A percentile compares a stretch with the other conserved stretches of the same genome.
Conservation (phyloP, 805 yeast species). For the Sungouiella blattae region DNA sequence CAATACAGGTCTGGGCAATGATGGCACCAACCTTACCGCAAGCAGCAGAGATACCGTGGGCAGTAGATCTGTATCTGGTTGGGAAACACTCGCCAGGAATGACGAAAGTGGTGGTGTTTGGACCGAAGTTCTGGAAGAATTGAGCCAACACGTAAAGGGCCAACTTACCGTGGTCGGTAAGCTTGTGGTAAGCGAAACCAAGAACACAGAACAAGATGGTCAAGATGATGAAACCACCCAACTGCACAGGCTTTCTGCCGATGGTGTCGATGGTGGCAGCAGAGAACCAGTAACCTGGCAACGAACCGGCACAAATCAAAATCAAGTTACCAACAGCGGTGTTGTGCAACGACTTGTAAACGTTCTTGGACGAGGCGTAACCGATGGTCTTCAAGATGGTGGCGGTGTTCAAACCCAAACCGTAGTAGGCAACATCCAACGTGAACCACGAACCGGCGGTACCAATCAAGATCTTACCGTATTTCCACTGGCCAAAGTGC, state of each 20-base stretch:
- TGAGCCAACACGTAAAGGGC: conserved; percentile 78
- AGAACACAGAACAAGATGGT: conserved; percentile 72
- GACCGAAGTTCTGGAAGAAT: conserved; percentile 90
- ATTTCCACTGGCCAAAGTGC: conserved; percentile 85
- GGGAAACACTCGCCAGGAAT: conserved; percentile 92
- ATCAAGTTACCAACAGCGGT: conserved; percentile 90
- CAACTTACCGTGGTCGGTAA: conserved; percentile 62
- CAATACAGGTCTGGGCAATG: conserved; percentile 82
- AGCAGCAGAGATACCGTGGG: conserved; percentile 94
- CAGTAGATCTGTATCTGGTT: conserved; percentile 92
- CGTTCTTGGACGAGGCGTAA: conserved; percentile 67
- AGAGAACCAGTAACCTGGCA: conserved; percentile 90
- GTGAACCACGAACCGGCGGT: conserved; percentile 91
- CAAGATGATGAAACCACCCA: conserved; percentile 68
- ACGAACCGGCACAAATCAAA: conserved; percentile 89
- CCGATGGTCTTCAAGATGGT: conserved; percentile 79
- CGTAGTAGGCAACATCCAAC: conserved; percentile 88
- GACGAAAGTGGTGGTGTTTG: conserved; percentile 87
- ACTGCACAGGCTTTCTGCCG: conserved; percentile 84
- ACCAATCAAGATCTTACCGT: conserved; percentile 78
- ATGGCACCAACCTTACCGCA: conserved; percentile 91
- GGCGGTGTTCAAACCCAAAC: conserved; percentile 81
- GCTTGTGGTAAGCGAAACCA: conserved; percentile 79
- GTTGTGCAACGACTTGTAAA: conserved; percentile 68
- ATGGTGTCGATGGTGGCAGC: conserved; percentile 75